Percentiles rank a stretch among this genome's conserved stretches.
phyloP scores from a whole-genome alignment of 306 rosid species.

The Heteromeles arbutifolia region DNA sequence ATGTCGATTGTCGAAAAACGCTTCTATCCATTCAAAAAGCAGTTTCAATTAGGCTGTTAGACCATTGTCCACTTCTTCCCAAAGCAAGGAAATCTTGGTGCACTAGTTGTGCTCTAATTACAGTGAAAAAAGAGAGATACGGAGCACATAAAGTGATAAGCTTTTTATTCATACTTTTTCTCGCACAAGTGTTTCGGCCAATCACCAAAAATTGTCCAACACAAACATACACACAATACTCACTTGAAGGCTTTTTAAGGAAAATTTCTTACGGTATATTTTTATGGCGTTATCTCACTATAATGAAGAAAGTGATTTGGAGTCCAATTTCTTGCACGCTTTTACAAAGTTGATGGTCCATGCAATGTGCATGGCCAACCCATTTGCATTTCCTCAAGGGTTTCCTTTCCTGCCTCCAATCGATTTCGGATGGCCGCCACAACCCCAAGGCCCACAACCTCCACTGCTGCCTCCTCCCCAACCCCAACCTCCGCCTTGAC shows the following conservation, averaged over 20 bases:
- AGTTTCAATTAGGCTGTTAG: too few species aligned
- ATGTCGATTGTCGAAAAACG: too few species aligned
- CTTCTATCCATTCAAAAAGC: too few species aligned
- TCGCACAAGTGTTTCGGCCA: background rate
- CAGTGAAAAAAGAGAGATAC: too few species aligned
- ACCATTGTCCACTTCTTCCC: too few species aligned
- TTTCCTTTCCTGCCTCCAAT: background rate
- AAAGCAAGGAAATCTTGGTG: too few species aligned
- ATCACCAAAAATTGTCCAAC: background rate
- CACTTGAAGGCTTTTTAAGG: background rate
- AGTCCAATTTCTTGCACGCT: background rate
- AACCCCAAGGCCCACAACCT: slow-evolving; percentile 24
- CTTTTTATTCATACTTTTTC: background rate
- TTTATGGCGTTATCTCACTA: background rate
- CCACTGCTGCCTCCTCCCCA: slow-evolving; percentile 20
- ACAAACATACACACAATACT: background rate
- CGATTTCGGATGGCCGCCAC: slow-evolving; percentile 12
- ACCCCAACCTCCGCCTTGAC: slow-evolving; percentile 20
- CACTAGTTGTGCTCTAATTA: too few species aligned
- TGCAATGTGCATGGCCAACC: background rate
- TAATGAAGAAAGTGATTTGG: background rate
- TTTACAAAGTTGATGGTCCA: background rate
- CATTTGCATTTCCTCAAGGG: background rate
- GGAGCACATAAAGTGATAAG: background rate
- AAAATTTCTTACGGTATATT: background rate